phyloP scores from a whole-genome alignment of 2,329 filamentous ascomycete genomes.

The Triangularia verruculosa region DNA sequence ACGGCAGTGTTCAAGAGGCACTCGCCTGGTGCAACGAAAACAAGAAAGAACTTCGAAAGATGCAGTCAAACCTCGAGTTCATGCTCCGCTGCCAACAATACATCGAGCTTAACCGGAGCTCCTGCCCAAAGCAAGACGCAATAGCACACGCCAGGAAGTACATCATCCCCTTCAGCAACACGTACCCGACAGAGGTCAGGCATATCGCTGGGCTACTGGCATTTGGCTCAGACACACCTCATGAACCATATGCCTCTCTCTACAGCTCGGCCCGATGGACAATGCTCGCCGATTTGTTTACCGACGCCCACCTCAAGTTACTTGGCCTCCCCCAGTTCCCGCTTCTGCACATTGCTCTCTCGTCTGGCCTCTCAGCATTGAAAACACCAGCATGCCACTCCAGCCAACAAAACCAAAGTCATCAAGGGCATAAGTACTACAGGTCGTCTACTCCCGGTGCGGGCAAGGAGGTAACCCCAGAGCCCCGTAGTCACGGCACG shows the following conservation, averaged over 20 bases:
- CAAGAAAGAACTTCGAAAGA: constrained; percentile 86
- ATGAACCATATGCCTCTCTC: constrained; percentile 32
- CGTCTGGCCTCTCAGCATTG: constrained; percentile 85
- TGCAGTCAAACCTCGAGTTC: constrained; percentile 86
- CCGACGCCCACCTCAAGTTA: constrained; percentile 80
- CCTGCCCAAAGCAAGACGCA: constrained; percentile 58
- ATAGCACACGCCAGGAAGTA: constrained; percentile 80
- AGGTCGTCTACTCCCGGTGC: constrained; percentile 28
- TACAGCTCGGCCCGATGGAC: constrained; percentile 74
- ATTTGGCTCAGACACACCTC: constrained; percentile 48
- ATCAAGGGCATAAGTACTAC: constrained; percentile 29
- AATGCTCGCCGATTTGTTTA: constrained; percentile 75
- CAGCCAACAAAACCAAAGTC: constrained; percentile 16
- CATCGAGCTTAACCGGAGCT: constrained; percentile 77
- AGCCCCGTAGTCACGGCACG: constrained; percentile 29
- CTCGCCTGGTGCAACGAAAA: constrained; percentile 91
- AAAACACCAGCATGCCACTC: constrained; percentile 90
- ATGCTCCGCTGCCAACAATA: constrained; percentile 92
- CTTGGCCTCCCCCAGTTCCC: constrained; percentile 79
- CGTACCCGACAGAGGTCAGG: constrained; percentile 65
- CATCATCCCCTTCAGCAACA: constrained; percentile 66
- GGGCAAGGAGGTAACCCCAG: constrained; percentile 32
- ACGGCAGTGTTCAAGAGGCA: constrained; percentile 72
- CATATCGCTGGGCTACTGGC: constrained; percentile 79
- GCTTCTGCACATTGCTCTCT: constrained; percentile 85